phyloP scores from a whole-genome alignment of 169 alveolate genomes.

The Neospora caninum region DNA sequence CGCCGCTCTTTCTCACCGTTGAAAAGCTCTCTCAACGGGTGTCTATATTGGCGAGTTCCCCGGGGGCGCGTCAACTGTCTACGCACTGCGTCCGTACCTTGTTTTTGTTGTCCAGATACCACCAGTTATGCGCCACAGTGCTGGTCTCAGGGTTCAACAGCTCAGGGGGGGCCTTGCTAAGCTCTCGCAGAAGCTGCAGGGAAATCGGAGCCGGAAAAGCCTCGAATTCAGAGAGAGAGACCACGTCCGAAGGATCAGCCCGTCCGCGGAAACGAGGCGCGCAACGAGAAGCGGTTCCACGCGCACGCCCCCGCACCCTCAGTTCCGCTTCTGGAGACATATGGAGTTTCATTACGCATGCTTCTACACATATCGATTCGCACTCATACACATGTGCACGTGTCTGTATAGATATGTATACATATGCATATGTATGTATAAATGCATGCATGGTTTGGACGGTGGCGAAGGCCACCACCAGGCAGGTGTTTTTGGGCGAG shows the following conservation, averaged over 20 bases:
- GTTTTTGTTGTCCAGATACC: slow-evolving; percentile 54
- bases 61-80: not conserved
- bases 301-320: not conserved
- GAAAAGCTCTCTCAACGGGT: too few relatives aligned
- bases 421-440: too few relatives aligned
- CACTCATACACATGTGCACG: not conserved
- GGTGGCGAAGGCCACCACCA: too few relatives aligned
- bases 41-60: too few relatives aligned
- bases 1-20: too few relatives aligned
- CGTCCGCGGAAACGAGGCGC: too few relatives aligned
- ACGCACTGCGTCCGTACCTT: not conserved
- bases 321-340: too few relatives aligned
- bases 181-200: slow-evolving; percentile 51
- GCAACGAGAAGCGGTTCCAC: not conserved
- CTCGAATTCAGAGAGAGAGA: too few relatives aligned
- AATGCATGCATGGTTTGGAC: too few relatives aligned
- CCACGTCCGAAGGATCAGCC: too few relatives aligned
- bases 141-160: slow-evolving; percentile 55
- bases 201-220: not conserved
- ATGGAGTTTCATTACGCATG: not conserved
- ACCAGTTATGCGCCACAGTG: slow-evolving; percentile 62
- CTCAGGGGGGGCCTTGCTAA: slow-evolving; percentile 33
- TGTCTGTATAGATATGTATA: not conserved
- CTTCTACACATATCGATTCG: not conserved
- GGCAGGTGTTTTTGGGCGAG: too few relatives aligned